Evolutionary conservation across 805 yeast genomes (phyloP), one percentile per base, ranked within the genome.

Genomic region (Suhomyces emberorum): DNA sequence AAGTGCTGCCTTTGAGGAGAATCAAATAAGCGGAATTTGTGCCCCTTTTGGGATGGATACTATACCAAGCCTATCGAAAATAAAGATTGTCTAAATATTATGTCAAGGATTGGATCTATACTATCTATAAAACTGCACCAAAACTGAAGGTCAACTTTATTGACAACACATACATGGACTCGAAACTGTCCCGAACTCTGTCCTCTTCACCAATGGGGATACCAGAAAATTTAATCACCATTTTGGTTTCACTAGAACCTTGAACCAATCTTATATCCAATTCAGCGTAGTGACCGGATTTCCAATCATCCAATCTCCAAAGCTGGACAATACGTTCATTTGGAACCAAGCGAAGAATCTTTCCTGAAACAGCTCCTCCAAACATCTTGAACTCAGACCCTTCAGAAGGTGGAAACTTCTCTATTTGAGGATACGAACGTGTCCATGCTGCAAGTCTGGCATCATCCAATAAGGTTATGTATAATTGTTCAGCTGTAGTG

Each of bases 191-290:
- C 53, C 80, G 77, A 26, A 86, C 96, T 51, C 83, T 63, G 51
- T 95, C 93, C 55, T 93, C 98, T 57, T 93, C 95, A 10, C 98
- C 99, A 26, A 91, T 72, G 12, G 99, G 99, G 33, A 93, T 83
- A 11, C 97, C 97, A 12, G 77, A 69, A 77, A 91, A 88, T 29
- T 72, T 68, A 14, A 88, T 88, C 41, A 79, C 78, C 65, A 89
- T 69, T 40, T 74, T 79, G 3, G 98, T 93, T 51, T 88, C 97
- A 29, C 84, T 76, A n/a, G 77, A 74, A 19, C 91, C 93, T 55
- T 87, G 87, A 39, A 77, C 77, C 47, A 93, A 76, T 25, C 65
- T 69, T 47, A 91, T 74, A 15, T 69, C 70, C 49, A 93, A 65
- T 3, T 69, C 70, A 1, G 97, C 93, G 55, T 53, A 82, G 58